Evolutionary conservation across 192 early-diverging fungal species (phyloP).

Genomic region (Backusella australiensis): DNA sequence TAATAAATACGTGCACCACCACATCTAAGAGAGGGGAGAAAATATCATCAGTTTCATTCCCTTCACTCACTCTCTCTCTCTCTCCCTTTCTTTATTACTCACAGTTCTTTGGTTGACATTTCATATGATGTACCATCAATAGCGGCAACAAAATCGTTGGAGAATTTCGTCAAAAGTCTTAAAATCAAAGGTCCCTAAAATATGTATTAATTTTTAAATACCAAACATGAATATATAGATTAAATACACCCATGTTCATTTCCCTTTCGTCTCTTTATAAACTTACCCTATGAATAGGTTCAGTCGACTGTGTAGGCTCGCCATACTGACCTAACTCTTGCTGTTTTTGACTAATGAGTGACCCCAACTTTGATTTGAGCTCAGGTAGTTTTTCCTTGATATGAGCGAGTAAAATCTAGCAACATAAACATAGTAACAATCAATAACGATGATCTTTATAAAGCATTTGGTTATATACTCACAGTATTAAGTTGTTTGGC

Average conservation of each 20-base stretch:
- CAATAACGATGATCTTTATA: background rate
- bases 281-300: constrained; percentile 45
- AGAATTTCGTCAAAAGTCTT: constrained; percentile 71
- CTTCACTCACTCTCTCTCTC: background rate
- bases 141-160: constrained; percentile 72
- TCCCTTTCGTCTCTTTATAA: background rate
- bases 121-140: constrained; percentile 73
- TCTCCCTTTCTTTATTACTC: background rate
- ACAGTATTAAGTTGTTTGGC: constrained; percentile 65
- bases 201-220: background rate
- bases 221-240: background rate
- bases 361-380: constrained; percentile 73
- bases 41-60: background rate
- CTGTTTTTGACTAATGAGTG: constrained; percentile 74
- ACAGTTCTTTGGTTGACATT: constrained; percentile 73
- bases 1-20: constrained; percentile 83
- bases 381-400: constrained; percentile 78
- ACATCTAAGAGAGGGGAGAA: constrained; percentile 37
- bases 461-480: background rate
- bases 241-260: too few relatives aligned
- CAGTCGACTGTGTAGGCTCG: constrained; percentile 44
- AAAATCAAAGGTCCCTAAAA: constrained; percentile 58
- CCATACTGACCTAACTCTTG: constrained; percentile 73
- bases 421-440: background rate
- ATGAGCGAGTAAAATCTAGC: constrained; percentile 70